phyloP scores from a whole-genome alignment of 345 rosid species.

The Lepidium sativum region DNA sequence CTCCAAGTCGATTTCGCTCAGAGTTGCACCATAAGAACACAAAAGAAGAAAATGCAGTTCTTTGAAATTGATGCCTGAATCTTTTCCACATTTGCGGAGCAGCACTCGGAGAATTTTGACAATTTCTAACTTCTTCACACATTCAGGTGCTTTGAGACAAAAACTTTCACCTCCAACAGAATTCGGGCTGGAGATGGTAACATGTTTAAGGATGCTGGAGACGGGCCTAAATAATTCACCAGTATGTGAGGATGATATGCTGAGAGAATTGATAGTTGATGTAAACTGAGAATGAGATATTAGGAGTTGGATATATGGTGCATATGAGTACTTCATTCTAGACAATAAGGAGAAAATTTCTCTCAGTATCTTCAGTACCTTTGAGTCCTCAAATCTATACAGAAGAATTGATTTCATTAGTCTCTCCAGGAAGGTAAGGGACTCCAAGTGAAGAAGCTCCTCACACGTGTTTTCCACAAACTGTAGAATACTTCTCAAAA shows the following conservation, averaged over 20 bases:
- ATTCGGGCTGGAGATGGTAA: conserved; percentile 29
- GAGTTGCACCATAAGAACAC: conserved; percentile 87
- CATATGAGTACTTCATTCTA: conserved; percentile 44
- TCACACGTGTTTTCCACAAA: conserved; percentile 39
- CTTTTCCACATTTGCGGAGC: conserved; percentile 41
- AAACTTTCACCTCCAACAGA: conserved; percentile 18
- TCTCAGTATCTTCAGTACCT: conserved; percentile 46
- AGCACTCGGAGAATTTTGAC: conserved; percentile 61
- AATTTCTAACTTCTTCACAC: conserved; percentile 49
- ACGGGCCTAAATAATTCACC: conserved; percentile 56
- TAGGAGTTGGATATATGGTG: conserved; percentile 53
- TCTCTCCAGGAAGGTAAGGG: conserved; percentile 63
- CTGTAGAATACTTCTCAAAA: conserved; percentile 54
- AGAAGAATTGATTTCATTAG: conserved; percentile 59
- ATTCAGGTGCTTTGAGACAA: conserved; percentile 25
- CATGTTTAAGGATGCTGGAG: conserved; percentile 64
- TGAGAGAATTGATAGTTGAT: conserved; percentile 39
- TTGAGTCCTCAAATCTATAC: conserved; percentile 66
- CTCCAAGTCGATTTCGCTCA: conserved; percentile 65
- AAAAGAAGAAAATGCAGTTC: conserved; percentile 60
- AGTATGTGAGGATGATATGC: conserved; percentile 31
- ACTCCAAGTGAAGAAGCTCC: conserved; percentile 41
- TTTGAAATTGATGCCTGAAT: conserved; percentile 51
- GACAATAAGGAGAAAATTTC: conserved; percentile 41
- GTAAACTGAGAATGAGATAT: conserved; percentile 84